Base-by-base conservation (phyloP, 768 basidiomycete genomes). In the Heimioporus sp. region DNA sequence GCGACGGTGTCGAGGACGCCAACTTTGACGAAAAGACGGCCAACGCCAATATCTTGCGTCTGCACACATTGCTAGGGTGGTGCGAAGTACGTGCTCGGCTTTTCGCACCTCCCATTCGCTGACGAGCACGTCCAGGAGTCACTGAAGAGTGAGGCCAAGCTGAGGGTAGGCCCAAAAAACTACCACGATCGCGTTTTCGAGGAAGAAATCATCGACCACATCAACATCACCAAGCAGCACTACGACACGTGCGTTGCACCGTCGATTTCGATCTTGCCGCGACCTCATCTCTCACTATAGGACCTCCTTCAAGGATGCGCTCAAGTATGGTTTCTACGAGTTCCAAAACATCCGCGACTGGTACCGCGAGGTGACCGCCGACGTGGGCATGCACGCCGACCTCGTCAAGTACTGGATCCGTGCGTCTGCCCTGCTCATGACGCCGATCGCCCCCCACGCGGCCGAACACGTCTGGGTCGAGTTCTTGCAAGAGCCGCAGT, bases 11-110 rank as follows among this genome's bases (percentile, higher is more conserved):
- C 60, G 95, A 97, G 70, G 97, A 99, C 71, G 96, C 96, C 41
- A 99, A 99, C 76, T 99, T 98, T 63, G 97, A 99, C 66, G 96
- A 98, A 78, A 90, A 93, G 75, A 90, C 88, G 6, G 97, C 97
- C 16, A 99, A 98, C 66, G 94, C 97, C 11, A 93, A 92, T 55
- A 98, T 99, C 65, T 70, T 98, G 66, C 81, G 97, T 46, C 75
- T 99, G 55, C 88, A 95, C 67, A 98, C 96, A 0, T 73, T 97
- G 62, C 76, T 94, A 57, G 80, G 78, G 5, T 99, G 96, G 95
- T 94, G 92, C 61, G 88, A 96, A 72, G 92, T 92, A 28, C n/a
- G 79, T 65, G 3, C 13, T n/a, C 8, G 36, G 38, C 41, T 43
- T 43, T 31, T 52, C 5, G 43, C 42, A 11, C 5, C 13, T 21